phyloP scores from a whole-genome alignment of 2,329 filamentous ascomycete genomes.

The Monilinia aucupariae region DNA sequence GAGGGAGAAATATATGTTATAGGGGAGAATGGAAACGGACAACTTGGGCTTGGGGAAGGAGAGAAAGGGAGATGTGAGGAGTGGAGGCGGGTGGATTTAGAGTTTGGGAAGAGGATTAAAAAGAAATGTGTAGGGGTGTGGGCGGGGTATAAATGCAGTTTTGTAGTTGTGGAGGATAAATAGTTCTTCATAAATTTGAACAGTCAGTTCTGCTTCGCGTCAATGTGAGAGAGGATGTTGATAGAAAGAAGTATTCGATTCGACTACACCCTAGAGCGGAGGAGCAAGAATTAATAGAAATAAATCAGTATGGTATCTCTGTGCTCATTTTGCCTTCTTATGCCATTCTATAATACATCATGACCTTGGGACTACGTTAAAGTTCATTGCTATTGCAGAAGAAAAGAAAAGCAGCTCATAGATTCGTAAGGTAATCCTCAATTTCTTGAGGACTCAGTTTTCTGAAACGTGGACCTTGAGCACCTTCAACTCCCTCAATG shows the following conservation, averaged over 20 bases:
- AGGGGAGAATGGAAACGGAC: slow-evolving; percentile 53
- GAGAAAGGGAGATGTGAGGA: slow-evolving; percentile 17
- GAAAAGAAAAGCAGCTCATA: slow-evolving; percentile 47
- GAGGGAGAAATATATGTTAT: slow-evolving; percentile 48
- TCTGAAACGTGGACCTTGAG: slow-evolving; percentile 79
- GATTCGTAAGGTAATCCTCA: slow-evolving; percentile 97
- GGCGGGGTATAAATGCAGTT: slow-evolving; percentile 34
- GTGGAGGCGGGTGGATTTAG: slow-evolving; percentile 29
- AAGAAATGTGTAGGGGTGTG: slow-evolving; percentile 28
- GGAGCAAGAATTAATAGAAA: background rate
- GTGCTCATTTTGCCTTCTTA: slow-evolving; percentile 32
- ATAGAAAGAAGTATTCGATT: background rate
- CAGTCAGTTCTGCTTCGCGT: background rate
- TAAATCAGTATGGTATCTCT: slow-evolving; percentile 28
- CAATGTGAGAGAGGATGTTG: background rate
- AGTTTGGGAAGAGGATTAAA: slow-evolving; percentile 18
- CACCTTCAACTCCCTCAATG: slow-evolving; percentile 81
- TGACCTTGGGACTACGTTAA: slow-evolving; percentile 20
- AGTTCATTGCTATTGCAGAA: slow-evolving; percentile 20
- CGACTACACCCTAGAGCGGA: background rate
- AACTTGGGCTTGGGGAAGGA: slow-evolving; percentile 45
- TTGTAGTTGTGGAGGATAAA: slow-evolving; percentile 31
- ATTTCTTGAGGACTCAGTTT: slow-evolving; percentile 97
- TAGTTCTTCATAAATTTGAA: background rate
- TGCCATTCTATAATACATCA: slow-evolving; percentile 38